phyloP scores from a whole-genome alignment of 129 eudicot genomes.

The Gnaphalium uliginosum region DNA sequence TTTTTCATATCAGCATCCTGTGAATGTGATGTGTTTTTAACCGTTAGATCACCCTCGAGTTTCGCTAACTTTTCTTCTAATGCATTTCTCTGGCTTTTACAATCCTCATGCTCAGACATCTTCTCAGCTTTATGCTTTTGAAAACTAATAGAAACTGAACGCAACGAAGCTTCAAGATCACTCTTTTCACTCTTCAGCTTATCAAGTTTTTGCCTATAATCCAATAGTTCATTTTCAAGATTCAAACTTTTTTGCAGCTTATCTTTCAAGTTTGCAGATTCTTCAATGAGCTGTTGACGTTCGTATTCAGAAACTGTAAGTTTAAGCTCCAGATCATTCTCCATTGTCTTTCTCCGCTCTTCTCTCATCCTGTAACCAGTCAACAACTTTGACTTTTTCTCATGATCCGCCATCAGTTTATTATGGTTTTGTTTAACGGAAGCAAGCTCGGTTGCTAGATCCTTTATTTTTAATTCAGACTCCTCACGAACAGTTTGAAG shows the following conservation, averaged over 20 bases:
- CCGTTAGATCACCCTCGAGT: constrained; percentile 46
- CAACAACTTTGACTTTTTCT: constrained; percentile 46
- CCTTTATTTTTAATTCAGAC: constrained; percentile 44
- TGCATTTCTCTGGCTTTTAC: constrained; percentile 34
- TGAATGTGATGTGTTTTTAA: constrained; percentile 31
- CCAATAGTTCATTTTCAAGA: constrained; percentile 54
- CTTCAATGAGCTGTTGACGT: constrained; percentile 61
- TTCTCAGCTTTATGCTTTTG: constrained; percentile 58
- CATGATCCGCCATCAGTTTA: constrained; percentile 45
- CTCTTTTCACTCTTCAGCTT: constrained; percentile 48
- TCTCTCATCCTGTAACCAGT: constrained; percentile 52
- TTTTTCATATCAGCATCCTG: constrained; percentile 49
- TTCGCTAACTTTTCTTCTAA: constrained; percentile 59
- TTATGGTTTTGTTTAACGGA: constrained; percentile 38
- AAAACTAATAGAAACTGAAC: constrained; percentile 37
- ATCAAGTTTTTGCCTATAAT: constrained; percentile 45
- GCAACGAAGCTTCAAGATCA: constrained; percentile 50
- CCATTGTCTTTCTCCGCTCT: constrained; percentile 57
- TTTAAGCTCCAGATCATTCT: constrained; percentile 71
- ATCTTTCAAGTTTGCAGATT: constrained; percentile 49
- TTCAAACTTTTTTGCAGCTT: constrained; percentile 46
- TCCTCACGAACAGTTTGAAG: constrained; percentile 44
- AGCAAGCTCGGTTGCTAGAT: constrained; percentile 44
- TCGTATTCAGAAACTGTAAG: constrained; percentile 73
- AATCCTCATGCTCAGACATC: constrained; percentile 58